These are phyloP conservation scores for Orobanche coerulescens DNA, from an alignment of 257 asterid species.

Conservation along the genomic window DNA sequence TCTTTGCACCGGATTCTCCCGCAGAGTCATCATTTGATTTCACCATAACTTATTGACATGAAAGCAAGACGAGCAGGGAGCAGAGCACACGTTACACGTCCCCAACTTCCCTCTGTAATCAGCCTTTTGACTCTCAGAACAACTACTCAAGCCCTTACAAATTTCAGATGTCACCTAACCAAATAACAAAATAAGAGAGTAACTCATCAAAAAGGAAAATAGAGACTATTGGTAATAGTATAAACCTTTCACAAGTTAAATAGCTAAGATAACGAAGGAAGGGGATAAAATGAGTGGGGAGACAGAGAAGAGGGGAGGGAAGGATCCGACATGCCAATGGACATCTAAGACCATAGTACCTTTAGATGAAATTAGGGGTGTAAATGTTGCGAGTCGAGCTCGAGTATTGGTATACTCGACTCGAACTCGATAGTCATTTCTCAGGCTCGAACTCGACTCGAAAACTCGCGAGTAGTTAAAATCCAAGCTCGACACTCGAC, in stretches of 20 bases:
- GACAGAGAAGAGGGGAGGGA: constrained; percentile 7
- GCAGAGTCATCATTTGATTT: constrained; percentile 56
- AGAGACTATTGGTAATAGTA: constrained; percentile 1
- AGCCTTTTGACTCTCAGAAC: constrained; percentile 29
- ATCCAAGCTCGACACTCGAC: no score
- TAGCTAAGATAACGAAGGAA: background rate
- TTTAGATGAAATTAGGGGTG: constrained; percentile 11
- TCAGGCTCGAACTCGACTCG: no score
- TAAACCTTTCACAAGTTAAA: constrained; percentile 12
- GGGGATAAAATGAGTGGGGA: background rate
- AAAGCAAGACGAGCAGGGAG: constrained; percentile 66
- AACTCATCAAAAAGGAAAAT: background rate
- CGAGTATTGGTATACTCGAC: no score
- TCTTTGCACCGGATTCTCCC: constrained; percentile 52
- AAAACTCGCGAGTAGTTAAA: no score
- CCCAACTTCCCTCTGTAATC: constrained; percentile 34
- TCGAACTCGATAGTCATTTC: no score
- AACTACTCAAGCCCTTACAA: constrained; percentile 24
- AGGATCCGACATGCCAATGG: constrained; percentile 1
- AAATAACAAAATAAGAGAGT: constrained; percentile 15
- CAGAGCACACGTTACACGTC: constrained; percentile 60
- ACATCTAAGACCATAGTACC: constrained; percentile 1
- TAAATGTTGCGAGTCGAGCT: no score
- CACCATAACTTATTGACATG: constrained; percentile 41
- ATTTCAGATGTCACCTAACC: constrained; percentile 44